Evolutionary conservation across 2,329 filamentous ascomycete species (phyloP).

Genomic region (Tricladium varicosporioides): DNA sequence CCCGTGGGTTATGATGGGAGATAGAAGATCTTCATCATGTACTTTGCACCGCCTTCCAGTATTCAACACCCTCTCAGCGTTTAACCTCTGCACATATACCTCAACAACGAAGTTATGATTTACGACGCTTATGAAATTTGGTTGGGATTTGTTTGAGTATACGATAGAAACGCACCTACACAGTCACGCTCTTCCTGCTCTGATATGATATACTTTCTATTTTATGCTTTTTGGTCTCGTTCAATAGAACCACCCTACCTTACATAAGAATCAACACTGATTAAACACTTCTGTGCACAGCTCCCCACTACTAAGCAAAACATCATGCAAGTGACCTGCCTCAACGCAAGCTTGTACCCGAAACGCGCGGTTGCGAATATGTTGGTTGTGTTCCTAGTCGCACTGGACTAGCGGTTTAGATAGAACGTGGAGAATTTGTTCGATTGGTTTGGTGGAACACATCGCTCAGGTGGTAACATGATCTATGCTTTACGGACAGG

Average conservation of each 20-base stretch:
- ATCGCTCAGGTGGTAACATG: no score
- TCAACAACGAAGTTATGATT: constrained; percentile 2
- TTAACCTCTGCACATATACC: background rate
- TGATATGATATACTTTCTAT: constrained; percentile 10
- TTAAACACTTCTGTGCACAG: constrained; percentile 27
- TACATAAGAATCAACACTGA: constrained; percentile 33
- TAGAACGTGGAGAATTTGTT: background rate
- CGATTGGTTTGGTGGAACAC: no score
- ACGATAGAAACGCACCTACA: background rate
- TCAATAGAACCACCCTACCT: constrained; percentile 18
- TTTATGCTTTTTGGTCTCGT: constrained; percentile 12
- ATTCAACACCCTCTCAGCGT: background rate
- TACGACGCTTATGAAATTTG: background rate
- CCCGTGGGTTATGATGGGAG: constrained; percentile 30
- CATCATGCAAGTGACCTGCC: constrained; percentile 27
- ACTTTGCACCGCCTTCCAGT: background rate
- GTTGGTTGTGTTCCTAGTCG: background rate
- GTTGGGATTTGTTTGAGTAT: background rate
- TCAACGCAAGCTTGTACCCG: constrained; percentile 28
- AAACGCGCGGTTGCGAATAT: constrained; percentile 5
- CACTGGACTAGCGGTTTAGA: no score
- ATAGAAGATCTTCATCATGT: constrained; percentile 12
- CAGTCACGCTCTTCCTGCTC: constrained; percentile 4
- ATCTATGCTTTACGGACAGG: no score
- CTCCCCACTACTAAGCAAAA: constrained; percentile 25